Percentiles rank a stretch among this genome's conserved stretches.
These are phyloP conservation scores for Geotrichum siamense DNA, from an alignment of 1,139 yeast genomes.

Conservation along the genomic window DNA sequence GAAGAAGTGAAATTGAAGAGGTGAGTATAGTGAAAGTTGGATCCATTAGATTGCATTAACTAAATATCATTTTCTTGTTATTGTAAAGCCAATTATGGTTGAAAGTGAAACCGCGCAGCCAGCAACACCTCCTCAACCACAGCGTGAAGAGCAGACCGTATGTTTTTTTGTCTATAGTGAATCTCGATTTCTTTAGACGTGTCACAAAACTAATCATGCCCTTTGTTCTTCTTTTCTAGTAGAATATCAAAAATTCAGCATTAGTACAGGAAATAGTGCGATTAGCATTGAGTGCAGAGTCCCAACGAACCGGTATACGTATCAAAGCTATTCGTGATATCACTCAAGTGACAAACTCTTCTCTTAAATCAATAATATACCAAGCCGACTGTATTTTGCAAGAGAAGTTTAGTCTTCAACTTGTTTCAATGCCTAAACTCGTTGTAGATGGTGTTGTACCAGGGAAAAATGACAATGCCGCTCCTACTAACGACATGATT, in stretches of 20 bases:
- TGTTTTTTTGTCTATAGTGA: too few relatives aligned
- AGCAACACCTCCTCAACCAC: not conserved
- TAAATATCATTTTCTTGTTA: too few relatives aligned
- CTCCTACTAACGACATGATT: slow-evolving; percentile 6
- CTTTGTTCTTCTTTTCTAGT: not conserved
- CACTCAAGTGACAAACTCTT: slow-evolving; percentile 1
- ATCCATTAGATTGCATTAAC: too few relatives aligned
- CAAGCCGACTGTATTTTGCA: slow-evolving; percentile 7
- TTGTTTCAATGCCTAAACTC: slow-evolving; percentile 8
- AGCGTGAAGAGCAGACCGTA: not conserved
- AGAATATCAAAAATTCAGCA: not conserved
- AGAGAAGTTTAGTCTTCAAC: slow-evolving; percentile 11
- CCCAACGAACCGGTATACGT: slow-evolving; percentile 9
- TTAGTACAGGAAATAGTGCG: slow-evolving; percentile 12
- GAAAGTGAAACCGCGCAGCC: not conserved
- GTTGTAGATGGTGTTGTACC: not conserved
- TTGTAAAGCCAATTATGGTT: too few relatives aligned
- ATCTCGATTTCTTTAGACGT: too few relatives aligned
- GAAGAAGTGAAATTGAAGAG: too few relatives aligned
- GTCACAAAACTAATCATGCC: not conserved
- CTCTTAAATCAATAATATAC: not conserved
- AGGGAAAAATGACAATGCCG: not conserved
- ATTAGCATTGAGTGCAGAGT: slow-evolving; percentile 14
- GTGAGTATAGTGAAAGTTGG: too few relatives aligned
- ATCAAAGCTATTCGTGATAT: slow-evolving; percentile 8